Evolutionary conservation across 495 filamentous ascomycete genomes (phyloP).

Genomic region (Evansstolkia leycettana): DNA sequence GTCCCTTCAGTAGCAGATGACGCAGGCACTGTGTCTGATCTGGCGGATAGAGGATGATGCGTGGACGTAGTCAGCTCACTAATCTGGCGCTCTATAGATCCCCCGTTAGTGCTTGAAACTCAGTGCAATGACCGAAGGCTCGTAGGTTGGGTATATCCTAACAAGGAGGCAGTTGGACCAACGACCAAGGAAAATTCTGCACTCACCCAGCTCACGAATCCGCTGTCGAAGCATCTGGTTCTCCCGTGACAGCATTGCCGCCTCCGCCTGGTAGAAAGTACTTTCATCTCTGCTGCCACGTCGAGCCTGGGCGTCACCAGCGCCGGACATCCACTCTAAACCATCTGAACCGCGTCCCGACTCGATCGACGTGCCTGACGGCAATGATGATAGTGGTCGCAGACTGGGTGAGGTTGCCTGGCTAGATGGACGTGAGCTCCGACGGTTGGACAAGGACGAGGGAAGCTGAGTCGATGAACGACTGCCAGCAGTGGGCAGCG

Average conservation of each 20-base stretch:
- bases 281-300: conserved; percentile 58
- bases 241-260: conserved; percentile 72
- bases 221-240: conserved; percentile 86
- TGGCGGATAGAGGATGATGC: conserved; percentile 3
- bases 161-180: no score
- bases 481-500: conserved; percentile 15
- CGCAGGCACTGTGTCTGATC: conserved; percentile 3
- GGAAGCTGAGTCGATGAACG: conserved; percentile 21
- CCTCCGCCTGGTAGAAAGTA: conserved; percentile 87
- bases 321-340: conserved; percentile 17
- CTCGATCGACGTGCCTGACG: conserved; percentile 5
- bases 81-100: conserved; percentile 22
- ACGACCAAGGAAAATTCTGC: no score
- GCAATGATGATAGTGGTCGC: conserved; percentile 11
- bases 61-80: conserved; percentile 15
- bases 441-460: conserved; percentile 38
- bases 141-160: no score
- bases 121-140: neutral
- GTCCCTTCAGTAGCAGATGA: conserved; percentile 7
- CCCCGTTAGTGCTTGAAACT: conserved; percentile 1
- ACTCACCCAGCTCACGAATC: conserved; percentile 59
- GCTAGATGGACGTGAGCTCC: conserved; percentile 29
- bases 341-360: conserved; percentile 13
- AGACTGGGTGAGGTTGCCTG: conserved; percentile 25
- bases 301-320: conserved; percentile 18